A percentile compares a stretch with the other conserved stretches of the same genome.
Conservation (phyloP, 176 grass and related monocot species). For the Carex pumila region DNA sequence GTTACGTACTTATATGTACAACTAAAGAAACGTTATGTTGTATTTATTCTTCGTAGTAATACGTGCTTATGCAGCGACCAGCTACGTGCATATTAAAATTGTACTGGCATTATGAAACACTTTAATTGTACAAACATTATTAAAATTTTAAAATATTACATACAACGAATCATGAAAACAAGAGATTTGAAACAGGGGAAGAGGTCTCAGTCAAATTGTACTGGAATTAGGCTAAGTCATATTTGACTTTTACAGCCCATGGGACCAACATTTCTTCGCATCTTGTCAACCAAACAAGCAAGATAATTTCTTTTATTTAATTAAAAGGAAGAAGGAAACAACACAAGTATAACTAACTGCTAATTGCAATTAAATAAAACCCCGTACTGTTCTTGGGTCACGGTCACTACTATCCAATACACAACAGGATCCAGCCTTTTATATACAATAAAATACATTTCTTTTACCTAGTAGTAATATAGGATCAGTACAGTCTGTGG, state of each 20-base stretch:
- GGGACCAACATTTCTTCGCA: not conserved
- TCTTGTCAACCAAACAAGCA: conserved; percentile 20
- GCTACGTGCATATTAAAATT: too few species aligned
- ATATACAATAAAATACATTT: not conserved
- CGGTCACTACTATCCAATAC: not conserved
- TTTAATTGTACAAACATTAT: too few species aligned
- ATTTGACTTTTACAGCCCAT: conserved; percentile 13
- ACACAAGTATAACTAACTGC: not conserved
- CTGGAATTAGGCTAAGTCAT: conserved; percentile 3
- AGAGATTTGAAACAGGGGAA: not conserved
- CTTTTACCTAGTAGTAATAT: not conserved
- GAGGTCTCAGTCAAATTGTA: conserved; percentile 10
- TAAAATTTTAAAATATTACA: too few species aligned
- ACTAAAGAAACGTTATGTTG: too few species aligned
- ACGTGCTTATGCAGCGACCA: too few species aligned
- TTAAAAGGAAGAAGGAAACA: not conserved
- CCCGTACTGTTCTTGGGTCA: not conserved
- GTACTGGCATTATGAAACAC: too few species aligned
- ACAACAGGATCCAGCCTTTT: conserved; percentile 7
- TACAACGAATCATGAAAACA: not conserved
- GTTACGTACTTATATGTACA: too few species aligned
- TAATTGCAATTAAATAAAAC: conserved; percentile 8
- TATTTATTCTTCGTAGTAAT: too few species aligned
- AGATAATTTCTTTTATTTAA: not conserved
- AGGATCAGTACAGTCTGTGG: not conserved